These are phyloP conservation scores for Cryoendolithus antarcticus DNA, from an alignment of 2,329 filamentous ascomycete genomes.

Conservation along the genomic window DNA sequence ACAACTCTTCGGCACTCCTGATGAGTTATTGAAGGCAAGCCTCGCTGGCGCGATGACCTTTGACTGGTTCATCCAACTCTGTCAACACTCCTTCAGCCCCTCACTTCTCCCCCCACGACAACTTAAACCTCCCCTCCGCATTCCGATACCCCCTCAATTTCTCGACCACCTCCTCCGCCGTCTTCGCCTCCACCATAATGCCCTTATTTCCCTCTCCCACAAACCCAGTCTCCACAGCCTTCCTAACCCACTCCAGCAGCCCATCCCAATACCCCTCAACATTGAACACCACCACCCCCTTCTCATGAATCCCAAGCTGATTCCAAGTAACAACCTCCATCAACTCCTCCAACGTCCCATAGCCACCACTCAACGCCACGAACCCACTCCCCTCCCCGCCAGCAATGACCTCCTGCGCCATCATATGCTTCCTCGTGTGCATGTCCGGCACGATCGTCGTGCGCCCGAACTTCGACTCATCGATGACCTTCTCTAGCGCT, in stretches of 20 bases:
- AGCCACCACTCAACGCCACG: constrained; percentile 77
- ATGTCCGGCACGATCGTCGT: constrained; percentile 90
- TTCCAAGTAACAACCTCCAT: constrained; percentile 87
- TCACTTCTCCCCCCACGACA: constrained; percentile 65
- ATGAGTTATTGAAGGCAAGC: no score
- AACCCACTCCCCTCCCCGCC: constrained; percentile 79
- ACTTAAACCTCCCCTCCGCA: constrained; percentile 60
- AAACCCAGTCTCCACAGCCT: constrained; percentile 64
- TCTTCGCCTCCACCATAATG: constrained; percentile 68
- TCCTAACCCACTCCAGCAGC: constrained; percentile 67
- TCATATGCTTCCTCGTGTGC: constrained; percentile 89
- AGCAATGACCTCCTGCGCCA: constrained; percentile 76
- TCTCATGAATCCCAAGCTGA: constrained; percentile 80
- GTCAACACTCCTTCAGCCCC: background rate
- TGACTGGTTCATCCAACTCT: no score
- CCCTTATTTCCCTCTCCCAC: constrained; percentile 56
- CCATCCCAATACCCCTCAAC: constrained; percentile 88
- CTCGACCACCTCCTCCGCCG: constrained; percentile 58
- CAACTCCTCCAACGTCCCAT: constrained; percentile 91
- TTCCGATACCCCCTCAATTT: constrained; percentile 63
- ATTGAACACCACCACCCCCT: constrained; percentile 71
- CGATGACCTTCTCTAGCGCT: constrained; percentile 38
- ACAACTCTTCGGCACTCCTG: no score
- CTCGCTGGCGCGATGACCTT: no score
- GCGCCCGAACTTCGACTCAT: constrained; percentile 57